Conservation (phyloP, 2,329 filamentous ascomycete genomes). For the Dichotomopilus funicola region DNA sequence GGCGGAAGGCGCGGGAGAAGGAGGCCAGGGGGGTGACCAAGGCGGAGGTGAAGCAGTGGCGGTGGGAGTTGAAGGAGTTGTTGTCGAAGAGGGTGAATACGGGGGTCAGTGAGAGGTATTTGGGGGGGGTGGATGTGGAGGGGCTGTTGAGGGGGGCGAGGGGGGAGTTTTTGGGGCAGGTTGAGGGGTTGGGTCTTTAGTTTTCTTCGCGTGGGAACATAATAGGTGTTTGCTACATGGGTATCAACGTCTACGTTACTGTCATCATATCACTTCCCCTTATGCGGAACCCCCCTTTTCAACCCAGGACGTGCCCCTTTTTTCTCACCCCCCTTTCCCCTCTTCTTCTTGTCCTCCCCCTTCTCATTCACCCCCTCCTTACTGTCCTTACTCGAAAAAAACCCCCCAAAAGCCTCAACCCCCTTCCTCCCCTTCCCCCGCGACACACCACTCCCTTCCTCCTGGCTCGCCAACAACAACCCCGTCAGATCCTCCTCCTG, state of each 20-base stretch:
- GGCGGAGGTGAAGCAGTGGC: conserved; percentile 62
- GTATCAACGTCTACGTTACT: background rate
- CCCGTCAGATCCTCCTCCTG: too few relatives aligned
- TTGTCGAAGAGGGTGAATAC: conserved; percentile 71
- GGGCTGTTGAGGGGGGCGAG: conserved; percentile 60
- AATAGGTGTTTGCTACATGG: background rate
- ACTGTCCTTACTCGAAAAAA: too few relatives aligned
- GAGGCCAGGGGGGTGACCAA: conserved; percentile 63
- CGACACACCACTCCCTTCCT: too few relatives aligned
- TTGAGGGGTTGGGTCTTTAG: conserved; percentile 36
- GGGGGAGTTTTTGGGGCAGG: conserved; percentile 58
- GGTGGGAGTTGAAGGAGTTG: conserved; percentile 65
- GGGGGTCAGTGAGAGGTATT: conserved; percentile 80
- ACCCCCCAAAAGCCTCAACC: too few relatives aligned
- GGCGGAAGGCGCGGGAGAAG: conserved; percentile 68
- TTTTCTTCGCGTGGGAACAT: background rate
- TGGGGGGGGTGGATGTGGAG: conserved; percentile 73
- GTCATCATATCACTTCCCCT: too few relatives aligned
- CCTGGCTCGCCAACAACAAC: too few relatives aligned
- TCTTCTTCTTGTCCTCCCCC: too few relatives aligned
- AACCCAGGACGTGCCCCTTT: too few relatives aligned
- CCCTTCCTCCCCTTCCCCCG: too few relatives aligned
- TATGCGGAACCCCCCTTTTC: too few relatives aligned
- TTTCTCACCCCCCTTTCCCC: too few relatives aligned
- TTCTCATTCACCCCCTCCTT: too few relatives aligned